These are phyloP conservation scores for Neofusicoccum laricinum DNA, from an alignment of 2,329 filamentous ascomycete genomes.

Conservation along the genomic window DNA sequence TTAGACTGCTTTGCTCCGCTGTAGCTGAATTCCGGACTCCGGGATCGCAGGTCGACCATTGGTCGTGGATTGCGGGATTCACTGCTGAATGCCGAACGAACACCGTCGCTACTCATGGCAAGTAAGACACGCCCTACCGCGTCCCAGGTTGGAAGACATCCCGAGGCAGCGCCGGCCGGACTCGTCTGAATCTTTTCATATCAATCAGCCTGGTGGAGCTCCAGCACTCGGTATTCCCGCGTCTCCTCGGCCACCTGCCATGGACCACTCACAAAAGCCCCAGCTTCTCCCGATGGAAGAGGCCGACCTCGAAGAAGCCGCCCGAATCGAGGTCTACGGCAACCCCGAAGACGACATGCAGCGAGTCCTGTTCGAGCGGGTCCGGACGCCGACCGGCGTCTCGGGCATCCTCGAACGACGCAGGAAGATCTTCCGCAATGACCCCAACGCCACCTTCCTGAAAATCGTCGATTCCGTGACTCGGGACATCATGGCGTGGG, in stretches of 20 bases:
- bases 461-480: conserved; percentile 7
- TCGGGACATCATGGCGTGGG: neutral
- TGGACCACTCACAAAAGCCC: neutral
- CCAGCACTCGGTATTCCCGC: too few species aligned
- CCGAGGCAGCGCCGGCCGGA: too few species aligned
- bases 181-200: too few species aligned
- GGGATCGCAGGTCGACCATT: too few species aligned
- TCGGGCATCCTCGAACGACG: neutral
- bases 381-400: neutral
- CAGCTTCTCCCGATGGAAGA: neutral
- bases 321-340: neutral
- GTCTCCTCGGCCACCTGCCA: neutral
- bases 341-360: neutral
- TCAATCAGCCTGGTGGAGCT: too few species aligned
- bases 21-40: too few species aligned
- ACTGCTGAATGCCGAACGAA: too few species aligned
- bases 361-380: neutral
- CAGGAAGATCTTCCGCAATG: neutral
- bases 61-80: too few species aligned
- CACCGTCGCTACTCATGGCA: too few species aligned
- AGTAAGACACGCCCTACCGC: too few species aligned
- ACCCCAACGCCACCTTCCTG: neutral
- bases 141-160: too few species aligned
- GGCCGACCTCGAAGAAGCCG: neutral
- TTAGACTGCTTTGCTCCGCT: too few species aligned